Evolutionary conservation across 208 protist species (phyloP).

Genomic region (Naegleria gruberi): DNA sequence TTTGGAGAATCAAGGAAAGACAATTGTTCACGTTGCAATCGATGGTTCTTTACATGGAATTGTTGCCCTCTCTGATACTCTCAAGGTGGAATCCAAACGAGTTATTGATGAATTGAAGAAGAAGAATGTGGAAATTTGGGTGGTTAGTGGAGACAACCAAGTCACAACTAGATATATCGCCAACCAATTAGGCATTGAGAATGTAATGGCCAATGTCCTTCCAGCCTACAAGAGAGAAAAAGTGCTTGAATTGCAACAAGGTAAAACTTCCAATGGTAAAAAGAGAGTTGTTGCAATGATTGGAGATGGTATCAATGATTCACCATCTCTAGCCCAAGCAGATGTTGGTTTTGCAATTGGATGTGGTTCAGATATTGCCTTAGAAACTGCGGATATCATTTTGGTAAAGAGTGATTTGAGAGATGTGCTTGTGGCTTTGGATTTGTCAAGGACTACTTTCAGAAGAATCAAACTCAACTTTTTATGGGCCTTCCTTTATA

Average conservation of each 20-base stretch:
- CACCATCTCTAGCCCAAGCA: constrained; percentile 55
- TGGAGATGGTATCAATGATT: constrained; percentile 69
- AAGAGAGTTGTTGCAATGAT: background rate
- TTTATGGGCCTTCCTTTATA: constrained; percentile 69
- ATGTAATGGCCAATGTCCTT: constrained; percentile 65
- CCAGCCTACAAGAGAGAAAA: constrained; percentile 66
- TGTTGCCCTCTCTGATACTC: constrained; percentile 64
- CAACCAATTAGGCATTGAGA: constrained; percentile 59
- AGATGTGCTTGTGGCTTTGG: constrained; percentile 54
- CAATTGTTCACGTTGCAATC: constrained; percentile 59
- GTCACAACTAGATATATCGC: constrained; percentile 55
- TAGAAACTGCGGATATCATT: constrained; percentile 66
- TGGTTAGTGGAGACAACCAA: constrained; percentile 74
- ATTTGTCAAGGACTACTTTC: constrained; percentile 53
- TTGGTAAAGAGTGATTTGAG: constrained; percentile 43
- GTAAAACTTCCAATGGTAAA: too few species aligned
- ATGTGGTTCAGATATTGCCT: constrained; percentile 64
- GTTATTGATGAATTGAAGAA: constrained; percentile 58
- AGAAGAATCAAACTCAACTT: constrained; percentile 66
- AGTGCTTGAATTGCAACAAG: too few species aligned
- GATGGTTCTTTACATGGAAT: constrained; percentile 46
- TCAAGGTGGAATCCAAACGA: constrained; percentile 63
- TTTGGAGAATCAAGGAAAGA: background rate
- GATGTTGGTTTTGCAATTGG: constrained; percentile 77
- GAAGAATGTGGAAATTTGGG: constrained; percentile 40